Evolutionary conservation across 2,329 filamentous ascomycete species (phyloP).

Genomic region (Cladophialophora bantiana): DNA sequence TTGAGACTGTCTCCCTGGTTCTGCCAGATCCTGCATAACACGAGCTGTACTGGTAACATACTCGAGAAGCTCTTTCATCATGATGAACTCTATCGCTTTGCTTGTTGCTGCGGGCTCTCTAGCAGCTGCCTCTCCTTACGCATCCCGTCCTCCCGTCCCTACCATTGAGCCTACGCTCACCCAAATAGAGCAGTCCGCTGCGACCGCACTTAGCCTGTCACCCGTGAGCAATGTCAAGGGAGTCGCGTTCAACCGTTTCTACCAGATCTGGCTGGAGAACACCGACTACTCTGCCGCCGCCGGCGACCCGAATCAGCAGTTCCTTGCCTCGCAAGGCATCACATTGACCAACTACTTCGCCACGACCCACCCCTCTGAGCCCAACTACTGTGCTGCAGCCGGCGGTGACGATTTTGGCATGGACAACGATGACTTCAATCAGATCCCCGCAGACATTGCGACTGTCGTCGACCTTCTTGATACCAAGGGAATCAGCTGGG

Average conservation of each 20-base stretch:
- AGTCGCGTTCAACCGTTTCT: constrained; percentile 74
- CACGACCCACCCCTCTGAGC: constrained; percentile 75
- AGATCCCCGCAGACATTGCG: constrained; percentile 66
- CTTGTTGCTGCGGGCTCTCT: constrained; percentile 26
- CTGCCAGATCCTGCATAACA: not conserved
- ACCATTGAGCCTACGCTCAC: constrained; percentile 32
- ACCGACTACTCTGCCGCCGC: constrained; percentile 70
- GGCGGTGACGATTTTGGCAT: constrained; percentile 78
- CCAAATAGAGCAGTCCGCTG: constrained; percentile 47
- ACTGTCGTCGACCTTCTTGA: constrained; percentile 74
- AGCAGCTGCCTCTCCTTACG: constrained; percentile 17
- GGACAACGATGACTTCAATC: constrained; percentile 69
- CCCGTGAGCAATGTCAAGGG: constrained; percentile 71
- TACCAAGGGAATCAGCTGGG: constrained; percentile 70
- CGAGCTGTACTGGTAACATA: not conserved
- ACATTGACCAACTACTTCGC: constrained; percentile 66
- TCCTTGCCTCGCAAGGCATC: constrained; percentile 67
- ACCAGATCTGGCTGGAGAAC: constrained; percentile 80
- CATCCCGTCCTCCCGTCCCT: constrained; percentile 26
- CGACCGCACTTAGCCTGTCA: constrained; percentile 66
- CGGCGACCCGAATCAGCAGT: constrained; percentile 60
- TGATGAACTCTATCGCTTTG: constrained; percentile 23
- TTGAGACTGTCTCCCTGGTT: not conserved
- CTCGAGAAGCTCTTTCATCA: constrained; percentile 9
- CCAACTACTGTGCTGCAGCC: constrained; percentile 75